These are phyloP conservation scores for Bolboschoenoplectus hybrid DNA, from an alignment of 202 grass and related monocot species.

Conservation along the genomic window DNA sequence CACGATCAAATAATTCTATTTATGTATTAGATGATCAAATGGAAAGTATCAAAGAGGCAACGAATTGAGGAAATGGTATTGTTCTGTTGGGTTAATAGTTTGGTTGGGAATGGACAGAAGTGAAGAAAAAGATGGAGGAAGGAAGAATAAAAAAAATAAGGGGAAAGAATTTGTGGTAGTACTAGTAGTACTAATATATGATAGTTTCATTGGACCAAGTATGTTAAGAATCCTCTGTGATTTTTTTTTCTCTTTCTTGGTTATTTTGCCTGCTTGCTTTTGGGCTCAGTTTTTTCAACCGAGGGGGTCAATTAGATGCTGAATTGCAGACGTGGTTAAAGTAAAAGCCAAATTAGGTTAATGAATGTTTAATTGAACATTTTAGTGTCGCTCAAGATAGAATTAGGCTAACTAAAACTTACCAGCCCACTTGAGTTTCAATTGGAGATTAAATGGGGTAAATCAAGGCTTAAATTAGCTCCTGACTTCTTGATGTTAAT, in stretches of 20 bases:
- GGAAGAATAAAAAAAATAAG: neutral
- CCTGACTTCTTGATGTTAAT: neutral
- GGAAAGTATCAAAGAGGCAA: neutral
- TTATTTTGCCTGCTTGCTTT: neutral
- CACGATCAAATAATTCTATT: neutral
- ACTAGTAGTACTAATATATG: neutral
- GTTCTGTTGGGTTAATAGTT: neutral
- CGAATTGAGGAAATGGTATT: neutral
- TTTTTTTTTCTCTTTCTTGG: neutral
- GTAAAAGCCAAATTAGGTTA: neutral
- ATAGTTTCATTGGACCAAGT: neutral
- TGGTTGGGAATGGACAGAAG: neutral
- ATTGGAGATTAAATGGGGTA: neutral
- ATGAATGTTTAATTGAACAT: neutral
- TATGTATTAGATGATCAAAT: neutral
- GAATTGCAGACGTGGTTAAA: constrained; percentile 6
- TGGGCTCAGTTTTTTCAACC: neutral
- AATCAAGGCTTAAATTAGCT: neutral
- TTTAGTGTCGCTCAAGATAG: neutral
- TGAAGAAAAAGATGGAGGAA: neutral
- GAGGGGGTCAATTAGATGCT: neutral
- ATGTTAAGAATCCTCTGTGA: neutral
- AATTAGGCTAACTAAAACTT: neutral
- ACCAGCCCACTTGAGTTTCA: neutral
- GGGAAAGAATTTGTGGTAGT: neutral